Evolutionary conservation across 129 eudicot genomes (phyloP).

Genomic region (Mikania micrantha): DNA sequence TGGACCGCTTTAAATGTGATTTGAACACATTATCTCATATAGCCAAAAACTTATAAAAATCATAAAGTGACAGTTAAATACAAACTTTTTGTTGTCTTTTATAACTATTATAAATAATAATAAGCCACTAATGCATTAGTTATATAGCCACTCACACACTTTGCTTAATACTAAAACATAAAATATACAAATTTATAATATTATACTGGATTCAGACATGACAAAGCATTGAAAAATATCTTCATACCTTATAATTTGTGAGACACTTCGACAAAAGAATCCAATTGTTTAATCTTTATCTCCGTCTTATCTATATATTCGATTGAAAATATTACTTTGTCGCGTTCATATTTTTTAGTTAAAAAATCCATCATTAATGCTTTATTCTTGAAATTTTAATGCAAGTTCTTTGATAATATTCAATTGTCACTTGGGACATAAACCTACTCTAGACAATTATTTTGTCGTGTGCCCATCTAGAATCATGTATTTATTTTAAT

Average conservation of each 20-base stretch:
- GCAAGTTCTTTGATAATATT: neutral
- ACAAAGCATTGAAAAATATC: neutral
- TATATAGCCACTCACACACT: too few relatives aligned
- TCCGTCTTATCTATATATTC: neutral
- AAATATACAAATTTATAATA: neutral
- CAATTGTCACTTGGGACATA: neutral
- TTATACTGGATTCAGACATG: neutral
- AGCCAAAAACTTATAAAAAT: too few relatives aligned
- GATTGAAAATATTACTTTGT: neutral
- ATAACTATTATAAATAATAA: too few relatives aligned
- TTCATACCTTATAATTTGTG: neutral
- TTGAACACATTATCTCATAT: too few relatives aligned
- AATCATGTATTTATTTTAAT: neutral
- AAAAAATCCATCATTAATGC: neutral
- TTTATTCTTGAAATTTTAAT: neutral
- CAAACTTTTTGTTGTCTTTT: too few relatives aligned
- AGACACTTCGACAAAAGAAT: neutral
- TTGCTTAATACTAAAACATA: too few relatives aligned
- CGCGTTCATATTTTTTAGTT: neutral
- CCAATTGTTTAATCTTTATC: neutral
- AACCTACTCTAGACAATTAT: neutral
- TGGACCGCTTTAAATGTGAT: too few relatives aligned
- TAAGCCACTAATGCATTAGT: too few relatives aligned
- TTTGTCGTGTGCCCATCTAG: neutral
- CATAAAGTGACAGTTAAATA: too few relatives aligned